Evolutionary conservation across 768 basidiomycete species (phyloP), one percentile per base, ranked within the genome.

Genomic region (Suillus subaureus): DNA sequence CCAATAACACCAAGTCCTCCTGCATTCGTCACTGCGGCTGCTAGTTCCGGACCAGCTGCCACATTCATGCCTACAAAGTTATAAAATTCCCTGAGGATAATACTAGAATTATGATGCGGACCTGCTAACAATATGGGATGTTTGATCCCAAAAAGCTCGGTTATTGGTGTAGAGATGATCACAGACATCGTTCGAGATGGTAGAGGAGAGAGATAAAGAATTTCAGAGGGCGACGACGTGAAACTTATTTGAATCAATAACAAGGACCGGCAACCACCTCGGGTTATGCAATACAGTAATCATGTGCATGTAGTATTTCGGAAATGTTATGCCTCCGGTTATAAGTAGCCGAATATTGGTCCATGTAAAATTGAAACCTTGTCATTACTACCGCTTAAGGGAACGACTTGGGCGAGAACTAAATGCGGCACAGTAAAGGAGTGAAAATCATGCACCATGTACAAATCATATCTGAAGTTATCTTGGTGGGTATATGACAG

Each of bases 1-100:
- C 96, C 96, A 67, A 98, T 94, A 61, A 97, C 94, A 68, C 96
- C 96, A 51, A 97, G 70, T 61, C 96, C 96, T 57, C 96, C 95
- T 33, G 94, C 96, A 72, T 97, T 97, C 52, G 93, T 94, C 64
- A 97, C 95, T 45, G 93, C 95, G 47, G 95, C 96, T 21, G 94
- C 95, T 31, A 96, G 87, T 75, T 96, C 94, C 21, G 95, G 86
- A 28, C 88, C 88, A 8, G 87, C 86, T 23, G 88, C 86, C 18
- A 88, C 86, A 68, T 88, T 88, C 87, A 87, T 88, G 37, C 88
- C 85, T 84, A 47, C 47, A 52, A 37, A 56, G 4, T 28, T 11
- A 21, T 45, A 16, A 45, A 39, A 35, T 21, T 18, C 7, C 70
- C n/a, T 70, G 63, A 67, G 77, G 79, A 15, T 79, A 77, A 81